Conservation (phyloP, 306 rosid species). For the Pyrus pyrifolia region DNA sequence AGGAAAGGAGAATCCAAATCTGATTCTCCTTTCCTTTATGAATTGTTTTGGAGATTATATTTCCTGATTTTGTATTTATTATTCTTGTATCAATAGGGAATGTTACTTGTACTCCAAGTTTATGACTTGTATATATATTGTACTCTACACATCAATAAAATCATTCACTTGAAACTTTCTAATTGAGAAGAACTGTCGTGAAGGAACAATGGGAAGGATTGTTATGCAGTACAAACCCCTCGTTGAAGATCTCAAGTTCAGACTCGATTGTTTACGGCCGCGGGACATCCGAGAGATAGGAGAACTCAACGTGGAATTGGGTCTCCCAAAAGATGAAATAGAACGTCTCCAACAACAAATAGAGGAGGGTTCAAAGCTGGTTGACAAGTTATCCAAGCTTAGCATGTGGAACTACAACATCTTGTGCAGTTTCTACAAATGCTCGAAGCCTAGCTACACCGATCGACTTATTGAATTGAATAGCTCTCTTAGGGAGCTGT, state of each 20-base stretch:
- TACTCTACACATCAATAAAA: too few species aligned
- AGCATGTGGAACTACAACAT: not conserved
- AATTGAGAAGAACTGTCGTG: not conserved
- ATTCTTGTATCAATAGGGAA: too few species aligned
- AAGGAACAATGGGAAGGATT: not conserved
- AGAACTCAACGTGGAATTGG: not conserved
- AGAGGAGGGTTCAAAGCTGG: not conserved
- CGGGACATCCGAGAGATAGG: not conserved
- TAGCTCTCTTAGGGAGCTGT: not conserved
- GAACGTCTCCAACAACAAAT: not conserved
- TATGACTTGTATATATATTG: too few species aligned
- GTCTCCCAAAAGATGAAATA: not conserved
- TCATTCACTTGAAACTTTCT: too few species aligned
- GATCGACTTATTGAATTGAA: not conserved
- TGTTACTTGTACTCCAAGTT: too few species aligned
- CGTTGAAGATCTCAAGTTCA: slow-evolving; percentile 1
- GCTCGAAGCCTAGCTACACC: not conserved
- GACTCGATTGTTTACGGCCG: not conserved
- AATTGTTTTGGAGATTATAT: too few species aligned
- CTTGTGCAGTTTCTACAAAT: not conserved
- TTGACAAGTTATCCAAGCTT: not conserved
- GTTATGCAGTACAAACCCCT: not conserved
- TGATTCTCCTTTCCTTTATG: too few species aligned
- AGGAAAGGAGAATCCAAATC: too few species aligned
- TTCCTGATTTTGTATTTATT: too few species aligned